Evolutionary conservation across 2,329 filamentous ascomycete genomes (phyloP), one percentile per base, ranked within the genome.

Genomic region (Pyrenochaeta sp.): DNA sequence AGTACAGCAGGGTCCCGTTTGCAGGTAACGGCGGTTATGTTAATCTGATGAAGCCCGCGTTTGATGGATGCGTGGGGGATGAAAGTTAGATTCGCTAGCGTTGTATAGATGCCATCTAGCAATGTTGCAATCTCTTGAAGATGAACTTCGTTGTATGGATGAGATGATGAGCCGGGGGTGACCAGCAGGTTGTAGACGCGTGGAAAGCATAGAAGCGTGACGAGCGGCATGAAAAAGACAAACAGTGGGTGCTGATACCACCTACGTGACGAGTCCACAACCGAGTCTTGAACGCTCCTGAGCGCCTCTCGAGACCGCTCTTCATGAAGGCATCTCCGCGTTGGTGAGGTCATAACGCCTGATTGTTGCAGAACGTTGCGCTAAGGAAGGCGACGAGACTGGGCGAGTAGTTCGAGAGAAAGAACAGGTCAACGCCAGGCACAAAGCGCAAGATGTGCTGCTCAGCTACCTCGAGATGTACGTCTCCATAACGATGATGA

Each of bases 31-130:
- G 54, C 54, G 9, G 62, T 64, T 1, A 28, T 36, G 24, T 65
- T 67, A 45, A 67, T 58, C 1, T 48, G 34, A 27, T 67, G 65
- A 10, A 58, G 62, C 15, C 65, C 65, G 3, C 56, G 56, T 28
- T 51, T 54, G 5, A 64, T 59, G 10, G 56, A 54, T 24, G 60
- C 50, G 22, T 58, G 50, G 15, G 63, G 58, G 9, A 66, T 63
- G 43, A 64, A 66, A 1, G 58, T 64, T 27, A 58, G 52, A 22
- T 61, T 53, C 6, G 55, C 63, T 1, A 67, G 37, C 3, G 30
- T 50, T 12, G 37, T 45, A 45, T 67, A 66, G 48, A 64, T 58
- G 10, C 55, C 57, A 24, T 66, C 53, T 46, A 67, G 58, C 30
- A 62, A 44, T 2, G 36, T 34, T 22, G 63, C 62, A 10, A 66